Evolutionary conservation across 2,329 filamentous ascomycete genomes (phyloP).

Genomic region (Aureobasidium zeae): DNA sequence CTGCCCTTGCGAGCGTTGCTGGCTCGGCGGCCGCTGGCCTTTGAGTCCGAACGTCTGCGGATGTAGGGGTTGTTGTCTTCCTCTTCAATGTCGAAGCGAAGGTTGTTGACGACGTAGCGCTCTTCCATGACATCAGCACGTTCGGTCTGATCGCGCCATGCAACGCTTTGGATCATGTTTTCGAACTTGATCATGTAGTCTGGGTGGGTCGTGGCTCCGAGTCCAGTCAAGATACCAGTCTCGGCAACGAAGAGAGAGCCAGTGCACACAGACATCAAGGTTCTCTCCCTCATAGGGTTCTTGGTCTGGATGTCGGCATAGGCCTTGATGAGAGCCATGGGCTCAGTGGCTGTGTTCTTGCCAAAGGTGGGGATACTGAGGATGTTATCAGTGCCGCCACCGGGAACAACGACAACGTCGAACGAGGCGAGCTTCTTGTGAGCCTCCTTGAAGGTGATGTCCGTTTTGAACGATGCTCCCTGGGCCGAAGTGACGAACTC

Average conservation of each 20-base stretch:
- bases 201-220: slow-evolving; percentile 74
- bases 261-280: slow-evolving; percentile 70
- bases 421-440: slow-evolving; percentile 64
- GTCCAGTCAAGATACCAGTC: slow-evolving; percentile 65
- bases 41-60: slow-evolving; percentile 28
- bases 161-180: slow-evolving; percentile 66
- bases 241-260: slow-evolving; percentile 69
- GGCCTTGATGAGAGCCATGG: slow-evolving; percentile 61
- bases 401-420: slow-evolving; percentile 69
- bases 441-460: slow-evolving; percentile 71
- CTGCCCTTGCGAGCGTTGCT: slow-evolving; percentile 60
- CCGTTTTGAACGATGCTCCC: slow-evolving; percentile 61
- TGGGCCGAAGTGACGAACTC: slow-evolving; percentile 46
- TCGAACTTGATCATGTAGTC: slow-evolving; percentile 73
- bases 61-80: slow-evolving; percentile 80
- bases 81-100: slow-evolving; percentile 70
- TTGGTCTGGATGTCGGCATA: slow-evolving; percentile 73
- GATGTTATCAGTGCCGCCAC: slow-evolving; percentile 56
- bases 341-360: slow-evolving; percentile 55
- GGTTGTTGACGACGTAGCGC: slow-evolving; percentile 84
- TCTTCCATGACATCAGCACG: slow-evolving; percentile 77
- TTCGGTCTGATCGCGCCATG: slow-evolving; percentile 60
- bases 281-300: slow-evolving; percentile 70
- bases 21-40: slow-evolving; percentile 32
- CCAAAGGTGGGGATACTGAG: slow-evolving; percentile 30